Conservation (phyloP, 2,329 filamentous ascomycete genomes). For the Colletotrichum sojae region DNA sequence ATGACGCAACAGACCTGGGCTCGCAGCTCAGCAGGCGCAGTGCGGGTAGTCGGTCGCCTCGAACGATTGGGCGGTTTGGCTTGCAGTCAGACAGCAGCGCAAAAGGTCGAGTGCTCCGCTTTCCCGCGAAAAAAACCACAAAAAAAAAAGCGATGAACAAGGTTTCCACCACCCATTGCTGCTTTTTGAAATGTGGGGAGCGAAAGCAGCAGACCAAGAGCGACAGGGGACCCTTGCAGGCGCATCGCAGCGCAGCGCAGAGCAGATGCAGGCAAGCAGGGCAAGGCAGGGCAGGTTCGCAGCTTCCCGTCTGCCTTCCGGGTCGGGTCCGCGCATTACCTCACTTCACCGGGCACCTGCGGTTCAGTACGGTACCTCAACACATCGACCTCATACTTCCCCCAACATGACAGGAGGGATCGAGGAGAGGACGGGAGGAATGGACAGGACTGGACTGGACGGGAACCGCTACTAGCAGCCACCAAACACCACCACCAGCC, state of each 20-base stretch:
- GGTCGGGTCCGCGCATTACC: too few relatives aligned
- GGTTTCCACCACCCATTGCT: slow-evolving; percentile 37
- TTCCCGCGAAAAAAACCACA: slow-evolving; percentile 1
- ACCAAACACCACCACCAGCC: slow-evolving; percentile 10
- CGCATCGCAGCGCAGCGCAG: neutral
- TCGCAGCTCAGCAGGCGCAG: slow-evolving; percentile 20
- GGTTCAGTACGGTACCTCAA: too few relatives aligned
- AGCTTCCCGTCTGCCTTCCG: slow-evolving; percentile 3
- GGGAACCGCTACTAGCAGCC: slow-evolving; percentile 10
- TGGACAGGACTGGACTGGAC: too few relatives aligned
- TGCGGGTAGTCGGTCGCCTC: slow-evolving; percentile 19
- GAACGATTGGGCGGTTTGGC: slow-evolving; percentile 12
- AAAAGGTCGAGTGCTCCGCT: slow-evolving; percentile 15
- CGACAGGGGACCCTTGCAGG: slow-evolving; percentile 35
- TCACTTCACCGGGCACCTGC: too few relatives aligned
- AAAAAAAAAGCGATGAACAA: slow-evolving; percentile 33
- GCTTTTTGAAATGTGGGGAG: slow-evolving; percentile 31
- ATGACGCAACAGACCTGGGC: slow-evolving; percentile 36
- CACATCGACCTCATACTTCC: too few relatives aligned
- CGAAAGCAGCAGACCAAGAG: slow-evolving; percentile 20
- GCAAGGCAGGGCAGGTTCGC: slow-evolving; percentile 15
- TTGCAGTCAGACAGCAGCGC: too few relatives aligned
- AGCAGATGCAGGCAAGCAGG: neutral
- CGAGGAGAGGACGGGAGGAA: too few relatives aligned
- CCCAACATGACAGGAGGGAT: too few relatives aligned